Base-by-base conservation (phyloP, 2,329 filamentous ascomycete genomes). In the Rutstroemia sp. region DNA sequence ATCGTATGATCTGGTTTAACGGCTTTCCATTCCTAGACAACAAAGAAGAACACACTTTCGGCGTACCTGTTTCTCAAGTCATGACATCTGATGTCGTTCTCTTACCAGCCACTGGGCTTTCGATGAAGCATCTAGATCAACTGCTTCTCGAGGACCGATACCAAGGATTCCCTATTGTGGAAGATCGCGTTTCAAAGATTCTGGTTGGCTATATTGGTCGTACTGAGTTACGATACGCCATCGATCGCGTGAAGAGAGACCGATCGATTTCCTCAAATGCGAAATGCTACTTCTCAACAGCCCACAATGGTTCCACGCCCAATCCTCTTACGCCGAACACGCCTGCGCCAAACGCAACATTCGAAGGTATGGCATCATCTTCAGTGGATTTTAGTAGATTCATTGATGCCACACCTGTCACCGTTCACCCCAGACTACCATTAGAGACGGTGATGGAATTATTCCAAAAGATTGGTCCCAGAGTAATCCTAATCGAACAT, bases 1-100 rank as follows among this genome's bases (percentile, higher is more conserved):
- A 99, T 71, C 87, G 91, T 60, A 96, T 96, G 89, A 99, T 99
- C 65, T 96, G 91, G 87, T 96, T 96, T 74, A 97, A 90, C 65
- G 94, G 94, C 1, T 96, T 96, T 67, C 94, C 94, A 0, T 99
- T 95, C 73, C 78, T 99, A 2, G 94, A 99, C 73, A 95, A 88
- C 72, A 99, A 99, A 69, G 92, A 97, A 71, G 94, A 97, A 57
- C 92, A 96, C 72, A 92, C 92, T 53, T 96, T 97, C 71, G 92
- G 92, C 48, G 92, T 97, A 0, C 88, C 94, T 0, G 94, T 97
- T 9, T 94, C 89, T 0, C 83, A 89, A 60, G 89, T 89, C 61
- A 96, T 97, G 92, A 92, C 86, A 1, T 81, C 80, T 2, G 82
- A 88, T 51, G 80, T 92, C 0, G 82, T 89, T 2, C 82, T 84